A percentile compares a stretch with the other conserved stretches of the same genome.
Evolutionary conservation across 2,329 filamentous ascomycete species (phyloP).

Genomic region (Calycina herbarum): DNA sequence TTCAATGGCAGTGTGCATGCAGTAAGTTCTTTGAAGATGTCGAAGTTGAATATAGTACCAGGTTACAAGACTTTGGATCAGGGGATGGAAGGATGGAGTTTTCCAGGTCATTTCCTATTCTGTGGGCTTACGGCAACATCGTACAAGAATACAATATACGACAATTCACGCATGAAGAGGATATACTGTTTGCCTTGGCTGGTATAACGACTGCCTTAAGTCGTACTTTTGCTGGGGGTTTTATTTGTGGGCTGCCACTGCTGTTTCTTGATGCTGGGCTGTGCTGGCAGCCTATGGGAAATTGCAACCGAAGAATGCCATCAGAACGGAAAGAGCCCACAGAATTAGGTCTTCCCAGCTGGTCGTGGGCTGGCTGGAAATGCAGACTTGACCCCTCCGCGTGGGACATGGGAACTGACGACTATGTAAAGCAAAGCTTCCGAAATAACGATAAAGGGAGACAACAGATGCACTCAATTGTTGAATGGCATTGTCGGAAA

Average conservation of each 20-base stretch:
- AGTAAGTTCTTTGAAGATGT: background rate
- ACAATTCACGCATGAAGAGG: background rate
- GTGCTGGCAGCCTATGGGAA: background rate
- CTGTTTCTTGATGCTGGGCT: background rate
- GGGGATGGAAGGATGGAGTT: background rate
- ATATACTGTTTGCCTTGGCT: background rate
- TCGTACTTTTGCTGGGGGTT: background rate
- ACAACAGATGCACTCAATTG: background rate
- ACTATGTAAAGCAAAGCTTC: background rate
- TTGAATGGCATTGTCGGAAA: background rate
- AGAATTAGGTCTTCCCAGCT: background rate
- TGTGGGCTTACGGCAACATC: background rate
- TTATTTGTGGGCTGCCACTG: background rate
- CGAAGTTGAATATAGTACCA: background rate
- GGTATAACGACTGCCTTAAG: background rate
- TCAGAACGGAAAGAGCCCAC: background rate
- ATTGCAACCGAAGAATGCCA: background rate
- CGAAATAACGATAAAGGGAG: too few relatives aligned
- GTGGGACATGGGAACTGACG: background rate
- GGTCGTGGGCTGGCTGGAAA: background rate
- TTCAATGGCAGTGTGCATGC: background rate
- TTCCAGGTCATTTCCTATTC: background rate
- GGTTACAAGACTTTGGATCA: background rate
- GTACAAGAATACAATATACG: background rate
- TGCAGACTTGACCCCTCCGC: background rate